These are phyloP conservation scores for Rosa persica DNA, from an alignment of 306 rosid species.

Conservation along the genomic window DNA sequence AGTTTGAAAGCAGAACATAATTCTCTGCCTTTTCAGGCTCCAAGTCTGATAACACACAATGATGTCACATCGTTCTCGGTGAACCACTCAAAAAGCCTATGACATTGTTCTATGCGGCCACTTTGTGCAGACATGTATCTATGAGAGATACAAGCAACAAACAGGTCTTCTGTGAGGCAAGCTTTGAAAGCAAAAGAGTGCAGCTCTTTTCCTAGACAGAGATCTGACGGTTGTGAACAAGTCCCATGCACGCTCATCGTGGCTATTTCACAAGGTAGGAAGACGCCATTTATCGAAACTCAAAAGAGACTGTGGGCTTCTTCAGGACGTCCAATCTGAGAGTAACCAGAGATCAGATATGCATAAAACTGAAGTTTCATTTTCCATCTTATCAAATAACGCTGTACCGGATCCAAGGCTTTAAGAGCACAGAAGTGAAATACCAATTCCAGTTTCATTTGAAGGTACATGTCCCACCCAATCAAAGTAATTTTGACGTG, in stretches of 20 bases:
- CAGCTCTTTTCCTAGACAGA: constrained; percentile 67
- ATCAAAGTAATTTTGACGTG: neutral
- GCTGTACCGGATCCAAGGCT: constrained; percentile 32
- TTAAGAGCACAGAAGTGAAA: constrained; percentile 19
- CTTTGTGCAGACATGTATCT: constrained; percentile 70
- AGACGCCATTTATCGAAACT: constrained; percentile 45
- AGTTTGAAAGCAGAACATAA: neutral
- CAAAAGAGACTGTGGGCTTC: constrained; percentile 50
- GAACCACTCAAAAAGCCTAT: constrained; percentile 44
- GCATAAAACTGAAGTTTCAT: constrained; percentile 57
- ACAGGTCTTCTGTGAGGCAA: constrained; percentile 40
- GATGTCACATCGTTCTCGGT: constrained; percentile 47
- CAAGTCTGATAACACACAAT: constrained; percentile 54
- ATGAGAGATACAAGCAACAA: constrained; percentile 60
- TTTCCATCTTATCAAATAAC: constrained; percentile 45
- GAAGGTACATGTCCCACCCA: constrained; percentile 28
- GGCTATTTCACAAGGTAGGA: constrained; percentile 43
- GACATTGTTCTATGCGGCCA: constrained; percentile 62
- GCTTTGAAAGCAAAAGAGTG: constrained; percentile 58
- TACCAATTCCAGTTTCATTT: constrained; percentile 14
- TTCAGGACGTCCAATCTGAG: constrained; percentile 56
- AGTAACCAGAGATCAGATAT: constrained; percentile 53
- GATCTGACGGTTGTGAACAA: constrained; percentile 58
- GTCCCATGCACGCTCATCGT: constrained; percentile 52
- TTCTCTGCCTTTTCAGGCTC: neutral